Evolutionary conservation across 129 eudicot species (phyloP), one percentile per base, ranked within the genome.

Genomic region (Ambrosia trifida): DNA sequence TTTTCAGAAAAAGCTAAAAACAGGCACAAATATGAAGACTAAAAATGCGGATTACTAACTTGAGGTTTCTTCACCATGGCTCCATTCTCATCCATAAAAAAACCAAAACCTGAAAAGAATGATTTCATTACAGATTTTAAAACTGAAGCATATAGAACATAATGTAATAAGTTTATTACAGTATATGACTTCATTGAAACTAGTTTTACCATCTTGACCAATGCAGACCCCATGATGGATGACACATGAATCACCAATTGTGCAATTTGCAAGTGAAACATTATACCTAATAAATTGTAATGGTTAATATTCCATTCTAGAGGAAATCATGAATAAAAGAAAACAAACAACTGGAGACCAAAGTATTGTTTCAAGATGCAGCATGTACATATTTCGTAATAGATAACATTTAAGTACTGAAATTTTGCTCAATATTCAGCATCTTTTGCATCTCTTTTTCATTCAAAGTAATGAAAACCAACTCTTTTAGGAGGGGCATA

Each of bases 31-130:
- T n/a, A n/a, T n/a, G n/a, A n/a, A n/a, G n/a, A n/a, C n/a, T n/a
- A n/a, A n/a, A n/a, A n/a, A n/a, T n/a, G n/a, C 0, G 66, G 30
- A 63, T 74, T 35, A 72, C 83, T 73, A 57, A 94, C 95, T 76
- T 87, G 98, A 87, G 95, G 96, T 82, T 94, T 94, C 82, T 94
- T 89, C 75, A 81, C 80, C 95, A 87, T 80, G 64, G 72, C 73
- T 64, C 90, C 88, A 14, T 80, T 52, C 61, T 85, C 96, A 82
- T 87, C 84, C 18, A 94, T 63, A 19, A 80, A 89, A 81, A 94
- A 94, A 20, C 96, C 96, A 85, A 89, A 94, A 66, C 95, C 96
- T 94, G 85, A 68, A 63, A 52, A 56, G 32, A 76, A 74, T 40
- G 47, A 12, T n/a, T 46, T 41, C 40, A 8, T 64, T 69, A 64